Conservation (phyloP, 495 filamentous ascomycete species). For the Talaromyces nanjingensis region DNA sequence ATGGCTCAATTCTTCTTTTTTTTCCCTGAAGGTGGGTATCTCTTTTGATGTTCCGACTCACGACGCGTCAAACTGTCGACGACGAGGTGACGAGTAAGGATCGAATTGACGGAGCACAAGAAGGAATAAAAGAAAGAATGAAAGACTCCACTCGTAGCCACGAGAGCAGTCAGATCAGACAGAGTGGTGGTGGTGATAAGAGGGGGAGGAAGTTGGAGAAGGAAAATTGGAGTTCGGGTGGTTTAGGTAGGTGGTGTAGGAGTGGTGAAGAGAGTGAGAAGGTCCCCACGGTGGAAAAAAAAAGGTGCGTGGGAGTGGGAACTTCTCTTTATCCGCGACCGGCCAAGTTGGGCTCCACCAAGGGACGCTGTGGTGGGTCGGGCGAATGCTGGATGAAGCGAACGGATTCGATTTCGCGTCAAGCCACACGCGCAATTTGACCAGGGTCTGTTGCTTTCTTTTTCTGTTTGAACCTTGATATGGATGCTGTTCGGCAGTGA, state of each 20-base stretch:
- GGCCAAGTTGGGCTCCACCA: neutral
- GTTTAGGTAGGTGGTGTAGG: neutral
- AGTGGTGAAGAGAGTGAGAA: neutral
- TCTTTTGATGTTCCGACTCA: constrained; percentile 13
- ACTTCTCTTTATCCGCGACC: constrained; percentile 36
- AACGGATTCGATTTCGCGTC: neutral
- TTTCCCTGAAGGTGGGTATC: neutral
- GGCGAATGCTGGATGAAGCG: constrained; percentile 7
- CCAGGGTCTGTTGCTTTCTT: neutral
- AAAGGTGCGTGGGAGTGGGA: constrained; percentile 23
- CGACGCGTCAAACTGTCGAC: constrained; percentile 20
- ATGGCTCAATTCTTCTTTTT: constrained; percentile 1
- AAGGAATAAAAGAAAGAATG: constrained; percentile 15
- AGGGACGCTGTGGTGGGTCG: neutral
- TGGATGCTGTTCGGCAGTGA: constrained; percentile 10
- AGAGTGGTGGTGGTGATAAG: constrained; percentile 17
- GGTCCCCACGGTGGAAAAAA: constrained; percentile 11
- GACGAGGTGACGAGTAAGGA: constrained; percentile 15
- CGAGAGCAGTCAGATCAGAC: constrained; percentile 8
- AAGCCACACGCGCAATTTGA: neutral
- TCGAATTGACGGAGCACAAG: constrained; percentile 14
- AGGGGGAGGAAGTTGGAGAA: constrained; percentile 12
- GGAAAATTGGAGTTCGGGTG: constrained; percentile 7
- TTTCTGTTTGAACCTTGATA: constrained; percentile 16
- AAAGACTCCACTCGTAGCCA: constrained; percentile 15